These are phyloP conservation scores for Angomonas desouzai DNA, from an alignment of 208 protist species.

Conservation along the genomic window DNA sequence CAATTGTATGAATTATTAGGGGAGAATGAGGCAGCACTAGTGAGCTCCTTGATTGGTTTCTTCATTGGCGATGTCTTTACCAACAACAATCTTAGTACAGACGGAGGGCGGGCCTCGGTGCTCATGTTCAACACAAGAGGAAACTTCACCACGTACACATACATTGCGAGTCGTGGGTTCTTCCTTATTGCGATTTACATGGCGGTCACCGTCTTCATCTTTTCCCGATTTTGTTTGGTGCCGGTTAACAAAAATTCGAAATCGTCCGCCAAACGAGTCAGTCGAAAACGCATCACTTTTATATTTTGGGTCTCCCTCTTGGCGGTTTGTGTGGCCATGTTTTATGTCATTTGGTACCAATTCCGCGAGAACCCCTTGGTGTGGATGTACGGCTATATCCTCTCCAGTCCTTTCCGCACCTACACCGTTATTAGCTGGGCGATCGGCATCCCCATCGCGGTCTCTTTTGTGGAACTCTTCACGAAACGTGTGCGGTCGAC, in stretches of 20 bases:
- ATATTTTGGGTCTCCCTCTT: slow-evolving; percentile 55
- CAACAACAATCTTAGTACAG: slow-evolving; percentile 57
- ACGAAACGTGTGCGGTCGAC: slow-evolving; percentile 40
- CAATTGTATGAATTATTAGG: slow-evolving; percentile 44
- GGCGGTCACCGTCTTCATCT: slow-evolving; percentile 24
- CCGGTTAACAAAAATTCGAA: slow-evolving; percentile 69
- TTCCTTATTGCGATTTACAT: slow-evolving; percentile 64
- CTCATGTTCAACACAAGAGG: slow-evolving; percentile 36
- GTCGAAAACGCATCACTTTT: slow-evolving; percentile 56
- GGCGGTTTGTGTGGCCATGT: slow-evolving; percentile 21
- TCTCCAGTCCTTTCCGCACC: slow-evolving; percentile 48
- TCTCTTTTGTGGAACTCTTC: slow-evolving; percentile 45
- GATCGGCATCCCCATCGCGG: slow-evolving; percentile 42
- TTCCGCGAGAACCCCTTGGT: slow-evolving; percentile 47
- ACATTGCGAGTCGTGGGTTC: slow-evolving; percentile 66
- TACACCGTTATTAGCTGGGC: slow-evolving; percentile 57
- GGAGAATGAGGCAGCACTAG: slow-evolving; percentile 75
- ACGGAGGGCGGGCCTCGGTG: slow-evolving; percentile 31
- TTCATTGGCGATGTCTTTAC: slow-evolving; percentile 69
- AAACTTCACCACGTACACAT: slow-evolving; percentile 59
- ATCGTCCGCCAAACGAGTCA: slow-evolving; percentile 51
- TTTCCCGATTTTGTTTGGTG: slow-evolving; percentile 49
- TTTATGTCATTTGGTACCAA: slow-evolving; percentile 44
- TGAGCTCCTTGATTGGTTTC: slow-evolving; percentile 72
- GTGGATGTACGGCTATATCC: slow-evolving; percentile 73